phyloP scores from a whole-genome alignment of 2,329 filamentous ascomycete species.

The Paraphoma sp. region DNA sequence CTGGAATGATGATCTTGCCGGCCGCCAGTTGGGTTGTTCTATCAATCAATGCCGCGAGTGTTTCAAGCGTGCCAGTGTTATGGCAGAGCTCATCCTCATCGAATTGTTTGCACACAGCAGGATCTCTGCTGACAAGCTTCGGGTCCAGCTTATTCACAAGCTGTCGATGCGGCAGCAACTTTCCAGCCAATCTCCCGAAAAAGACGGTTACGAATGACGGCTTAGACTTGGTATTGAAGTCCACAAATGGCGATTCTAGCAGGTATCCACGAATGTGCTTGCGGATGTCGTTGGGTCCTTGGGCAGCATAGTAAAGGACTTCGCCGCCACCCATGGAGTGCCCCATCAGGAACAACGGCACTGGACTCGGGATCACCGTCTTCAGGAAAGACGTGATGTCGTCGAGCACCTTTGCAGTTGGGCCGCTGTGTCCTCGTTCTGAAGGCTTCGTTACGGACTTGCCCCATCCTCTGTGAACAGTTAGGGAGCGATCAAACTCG shows the following conservation, averaged over 20 bases:
- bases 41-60: conserved; percentile 78
- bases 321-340: conserved; percentile 92
- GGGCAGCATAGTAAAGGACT: conserved; percentile 66
- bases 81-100: conserved; percentile 75
- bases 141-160: conserved; percentile 70
- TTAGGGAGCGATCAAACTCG: conserved; percentile 10
- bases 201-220: conserved; percentile 70
- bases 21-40: conserved; percentile 67
- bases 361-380: conserved; percentile 59
- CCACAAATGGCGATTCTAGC: conserved; percentile 79
- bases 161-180: conserved; percentile 71
- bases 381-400: conserved; percentile 81
- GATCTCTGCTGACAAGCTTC: conserved; percentile 71
- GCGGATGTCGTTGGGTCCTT: conserved; percentile 59
- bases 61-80: conserved; percentile 85
- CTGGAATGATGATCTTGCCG: conserved; percentile 58
- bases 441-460: conserved; percentile 67
- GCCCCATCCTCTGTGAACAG: conserved; percentile 75
- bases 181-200: conserved; percentile 71
- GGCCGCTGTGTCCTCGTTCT: conserved; percentile 75
- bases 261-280: conserved; percentile 74
- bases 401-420: conserved; percentile 73
- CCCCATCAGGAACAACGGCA: conserved; percentile 82
- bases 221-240: conserved; percentile 68
- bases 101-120: conserved; percentile 66